Evolutionary conservation across 352 stramenopile genomes (phyloP).

Genomic region (Pythium monospermum): DNA sequence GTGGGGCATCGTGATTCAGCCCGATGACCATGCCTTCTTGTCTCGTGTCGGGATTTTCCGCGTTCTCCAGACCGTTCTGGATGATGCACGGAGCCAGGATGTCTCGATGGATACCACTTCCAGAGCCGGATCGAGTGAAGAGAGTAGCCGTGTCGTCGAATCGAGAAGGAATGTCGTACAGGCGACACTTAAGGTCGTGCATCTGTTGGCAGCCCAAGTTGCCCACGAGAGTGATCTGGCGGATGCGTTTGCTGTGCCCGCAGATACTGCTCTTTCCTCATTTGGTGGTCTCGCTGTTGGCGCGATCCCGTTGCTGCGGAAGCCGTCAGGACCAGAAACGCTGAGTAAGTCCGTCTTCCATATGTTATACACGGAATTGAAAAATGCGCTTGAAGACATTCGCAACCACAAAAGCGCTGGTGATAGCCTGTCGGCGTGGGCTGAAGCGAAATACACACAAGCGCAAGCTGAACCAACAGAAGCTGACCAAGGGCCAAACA

Average conservation of each 20-base stretch:
- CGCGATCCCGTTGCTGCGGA: slow-evolving; percentile 72
- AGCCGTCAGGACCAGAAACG: slow-evolving; percentile 83
- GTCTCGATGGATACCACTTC: not conserved
- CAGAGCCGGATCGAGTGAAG: slow-evolving; percentile 23
- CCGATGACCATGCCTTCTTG: slow-evolving; percentile 87
- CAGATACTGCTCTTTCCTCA: slow-evolving; percentile 37
- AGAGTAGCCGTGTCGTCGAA: slow-evolving; percentile 34
- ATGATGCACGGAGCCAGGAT: slow-evolving; percentile 54
- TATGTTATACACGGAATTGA: slow-evolving; percentile 88
- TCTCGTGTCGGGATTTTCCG: slow-evolving; percentile 87
- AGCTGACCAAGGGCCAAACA: slow-evolving; percentile 17
- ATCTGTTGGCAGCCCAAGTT: slow-evolving; percentile 85
- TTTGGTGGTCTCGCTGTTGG: slow-evolving; percentile 42
- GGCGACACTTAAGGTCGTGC: slow-evolving; percentile 82
- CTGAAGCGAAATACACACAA: not conserved
- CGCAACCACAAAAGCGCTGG: slow-evolving; percentile 21
- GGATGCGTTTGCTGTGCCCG: slow-evolving; percentile 49
- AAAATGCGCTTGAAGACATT: slow-evolving; percentile 80
- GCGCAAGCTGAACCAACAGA: slow-evolving; percentile 28
- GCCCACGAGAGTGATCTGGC: slow-evolving; percentile 65
- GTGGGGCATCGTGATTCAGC: slow-evolving; percentile 86
- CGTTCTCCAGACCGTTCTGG: slow-evolving; percentile 86
- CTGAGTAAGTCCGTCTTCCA: slow-evolving; percentile 89
- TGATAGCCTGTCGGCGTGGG: not conserved
- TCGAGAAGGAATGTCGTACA: slow-evolving; percentile 81